Percentiles rank a stretch among this genome's conserved stretches.
phyloP scores from a whole-genome alignment of 176 grass and related monocot genomes.

The Oryza australiensis region DNA sequence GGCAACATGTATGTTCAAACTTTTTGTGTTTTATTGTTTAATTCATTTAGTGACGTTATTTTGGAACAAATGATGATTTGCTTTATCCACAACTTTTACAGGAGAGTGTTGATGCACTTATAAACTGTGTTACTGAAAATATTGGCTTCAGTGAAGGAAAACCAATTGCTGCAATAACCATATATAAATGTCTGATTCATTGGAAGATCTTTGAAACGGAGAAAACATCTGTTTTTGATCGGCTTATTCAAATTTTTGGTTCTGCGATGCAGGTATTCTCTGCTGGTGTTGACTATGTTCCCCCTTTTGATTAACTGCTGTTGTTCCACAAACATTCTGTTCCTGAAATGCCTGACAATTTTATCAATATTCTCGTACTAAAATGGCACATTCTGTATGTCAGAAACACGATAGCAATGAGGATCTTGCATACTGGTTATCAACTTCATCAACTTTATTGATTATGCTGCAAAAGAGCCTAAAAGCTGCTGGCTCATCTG shows the following conservation, averaged over 20 bases:
- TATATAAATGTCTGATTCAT: constrained; percentile 94
- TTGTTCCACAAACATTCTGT: constrained; percentile 24
- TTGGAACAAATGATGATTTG: constrained; percentile 30
- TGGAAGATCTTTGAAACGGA: constrained; percentile 96
- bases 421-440: constrained; percentile 93
- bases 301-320: neutral
- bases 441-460: constrained; percentile 89
- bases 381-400: constrained; percentile 20
- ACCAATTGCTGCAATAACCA: constrained; percentile 77
- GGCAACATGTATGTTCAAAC: constrained; percentile 61
- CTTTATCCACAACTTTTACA: constrained; percentile 40
- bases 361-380: constrained; percentile 11
- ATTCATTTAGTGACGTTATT: constrained; percentile 19
- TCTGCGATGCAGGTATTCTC: constrained; percentile 75
- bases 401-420: constrained; percentile 76
- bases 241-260: constrained; percentile 84
- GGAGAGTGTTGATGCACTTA: constrained; percentile 82
- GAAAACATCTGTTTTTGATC: constrained; percentile 87
- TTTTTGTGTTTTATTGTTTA: constrained; percentile 26
- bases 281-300: constrained; percentile 10
- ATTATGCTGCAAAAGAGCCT: constrained; percentile 89
- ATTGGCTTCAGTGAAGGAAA: constrained; percentile 84
- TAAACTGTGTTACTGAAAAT: constrained; percentile 72
- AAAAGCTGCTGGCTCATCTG: constrained; percentile 49
- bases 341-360: neutral